Conservation (phyloP, 179 eudicot species). For the Sideroxylon spinosum region DNA sequence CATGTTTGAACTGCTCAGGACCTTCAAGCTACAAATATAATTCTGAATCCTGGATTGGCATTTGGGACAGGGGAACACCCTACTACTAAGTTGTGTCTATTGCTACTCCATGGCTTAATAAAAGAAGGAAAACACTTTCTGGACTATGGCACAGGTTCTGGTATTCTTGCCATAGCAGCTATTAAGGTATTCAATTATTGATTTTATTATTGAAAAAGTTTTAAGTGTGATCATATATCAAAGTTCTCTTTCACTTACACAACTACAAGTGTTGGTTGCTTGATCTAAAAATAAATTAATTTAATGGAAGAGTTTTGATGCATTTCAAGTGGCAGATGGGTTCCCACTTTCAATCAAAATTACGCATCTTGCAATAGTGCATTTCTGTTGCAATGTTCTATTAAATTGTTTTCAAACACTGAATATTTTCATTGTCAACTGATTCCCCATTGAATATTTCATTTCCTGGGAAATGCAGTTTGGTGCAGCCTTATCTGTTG, state of each 20-base stretch:
- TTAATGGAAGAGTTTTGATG: background rate
- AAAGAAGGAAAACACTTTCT: conserved; percentile 77
- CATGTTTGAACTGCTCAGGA: conserved; percentile 39
- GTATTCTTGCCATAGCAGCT: conserved; percentile 92
- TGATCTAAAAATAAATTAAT: background rate
- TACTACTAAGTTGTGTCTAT: conserved; percentile 82
- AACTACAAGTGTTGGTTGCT: background rate
- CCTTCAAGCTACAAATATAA: conserved; percentile 64
- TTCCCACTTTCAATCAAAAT: background rate
- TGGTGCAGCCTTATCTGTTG: conserved; percentile 77
- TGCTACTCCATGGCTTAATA: conserved; percentile 52
- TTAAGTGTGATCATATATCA: background rate
- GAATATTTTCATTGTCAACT: background rate
- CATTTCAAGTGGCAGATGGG: background rate
- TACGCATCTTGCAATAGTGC: background rate
- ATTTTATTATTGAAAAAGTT: background rate
- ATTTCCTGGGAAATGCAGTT: conserved; percentile 41
- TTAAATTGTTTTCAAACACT: background rate
- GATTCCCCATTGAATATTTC: background rate
- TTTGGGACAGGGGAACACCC: conserved; percentile 99
- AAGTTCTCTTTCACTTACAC: background rate
- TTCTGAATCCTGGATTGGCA: conserved; percentile 82
- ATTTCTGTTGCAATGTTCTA: background rate
- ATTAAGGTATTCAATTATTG: conserved; percentile 52
- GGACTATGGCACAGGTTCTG: conserved; percentile 97